Percentiles rank a stretch among this genome's conserved stretches.
These are phyloP conservation scores for Monoraphidium neglectum DNA, from an alignment of 139 green algal species.

Conservation along the genomic window DNA sequence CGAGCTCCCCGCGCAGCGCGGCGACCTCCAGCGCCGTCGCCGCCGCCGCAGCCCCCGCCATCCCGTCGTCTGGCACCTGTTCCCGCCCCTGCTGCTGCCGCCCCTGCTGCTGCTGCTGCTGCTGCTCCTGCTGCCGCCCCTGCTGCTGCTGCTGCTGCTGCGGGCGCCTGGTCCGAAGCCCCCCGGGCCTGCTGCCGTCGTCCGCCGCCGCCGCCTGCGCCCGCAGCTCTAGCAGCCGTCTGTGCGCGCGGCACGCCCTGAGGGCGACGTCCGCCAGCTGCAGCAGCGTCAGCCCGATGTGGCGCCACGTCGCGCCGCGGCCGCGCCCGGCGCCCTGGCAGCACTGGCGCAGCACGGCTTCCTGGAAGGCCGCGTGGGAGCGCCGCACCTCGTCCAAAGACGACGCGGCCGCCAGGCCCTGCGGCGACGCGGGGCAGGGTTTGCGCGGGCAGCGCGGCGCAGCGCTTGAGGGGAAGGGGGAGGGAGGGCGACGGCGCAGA, in stretches of 20 bases:
- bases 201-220: constrained; percentile 3
- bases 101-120: neutral
- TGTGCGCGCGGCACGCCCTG: neutral
- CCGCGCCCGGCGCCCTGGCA: neutral
- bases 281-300: neutral
- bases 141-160: neutral
- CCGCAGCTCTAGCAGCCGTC: neutral
- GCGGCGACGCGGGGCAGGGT: neutral
- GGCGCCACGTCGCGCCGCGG: constrained; percentile 3
- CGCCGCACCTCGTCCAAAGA: constrained; percentile 37
- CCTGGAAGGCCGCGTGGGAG: constrained; percentile 26
- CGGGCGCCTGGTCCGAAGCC: neutral
- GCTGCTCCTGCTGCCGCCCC: neutral
- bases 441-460: too few species aligned
- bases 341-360: constrained; percentile 17
- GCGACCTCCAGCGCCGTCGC: neutral
- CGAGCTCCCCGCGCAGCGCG: neutral
- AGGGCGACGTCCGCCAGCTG: constrained; percentile 9
- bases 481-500: too few species aligned
- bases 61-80: neutral
- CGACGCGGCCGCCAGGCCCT: constrained; percentile 14
- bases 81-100: neutral
- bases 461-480: too few species aligned
- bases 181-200: neutral
- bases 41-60: neutral